Evolutionary conservation across 2,329 filamentous ascomycete genomes (phyloP).

Genomic region (Monosporascus sp.): DNA sequence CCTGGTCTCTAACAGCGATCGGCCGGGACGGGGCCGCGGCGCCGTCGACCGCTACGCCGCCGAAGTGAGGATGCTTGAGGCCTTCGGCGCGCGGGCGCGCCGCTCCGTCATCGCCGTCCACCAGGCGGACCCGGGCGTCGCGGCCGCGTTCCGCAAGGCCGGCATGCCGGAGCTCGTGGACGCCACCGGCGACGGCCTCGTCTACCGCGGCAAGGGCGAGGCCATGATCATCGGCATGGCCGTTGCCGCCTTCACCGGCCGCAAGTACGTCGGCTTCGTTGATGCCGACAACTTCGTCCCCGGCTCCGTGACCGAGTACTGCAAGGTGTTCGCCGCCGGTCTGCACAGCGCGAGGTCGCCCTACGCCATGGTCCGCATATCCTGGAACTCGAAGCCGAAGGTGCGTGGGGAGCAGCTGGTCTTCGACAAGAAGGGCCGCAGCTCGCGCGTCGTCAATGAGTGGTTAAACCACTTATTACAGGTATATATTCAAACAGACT

Average conservation of each 20-base stretch:
- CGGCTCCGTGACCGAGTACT: slow-evolving; percentile 27
- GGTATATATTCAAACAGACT: not conserved
- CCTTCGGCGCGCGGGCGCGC: slow-evolving; percentile 12
- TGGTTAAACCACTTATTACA: slow-evolving; percentile 24
- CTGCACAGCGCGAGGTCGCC: slow-evolving; percentile 19
- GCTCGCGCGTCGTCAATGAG: slow-evolving; percentile 25
- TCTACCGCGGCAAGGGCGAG: slow-evolving; percentile 28
- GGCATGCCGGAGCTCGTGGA: slow-evolving; percentile 20
- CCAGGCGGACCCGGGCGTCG: slow-evolving; percentile 22
- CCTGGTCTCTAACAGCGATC: slow-evolving; percentile 24
- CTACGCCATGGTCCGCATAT: slow-evolving; percentile 27
- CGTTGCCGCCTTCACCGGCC: slow-evolving; percentile 16
- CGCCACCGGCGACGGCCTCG: slow-evolving; percentile 9
- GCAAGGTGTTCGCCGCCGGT: slow-evolving; percentile 25
- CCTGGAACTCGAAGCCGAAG: slow-evolving; percentile 29
- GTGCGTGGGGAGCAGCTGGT: slow-evolving; percentile 17
- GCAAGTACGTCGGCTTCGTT: slow-evolving; percentile 26
- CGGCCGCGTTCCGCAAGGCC: slow-evolving; percentile 14
- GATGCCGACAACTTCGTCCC: slow-evolving; percentile 29
- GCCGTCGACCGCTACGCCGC: slow-evolving; percentile 12
- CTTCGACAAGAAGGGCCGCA: slow-evolving; percentile 23
- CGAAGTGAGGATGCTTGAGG: slow-evolving; percentile 15
- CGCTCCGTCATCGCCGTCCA: slow-evolving; percentile 22
- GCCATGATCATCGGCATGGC: slow-evolving; percentile 28
- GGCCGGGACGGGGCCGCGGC: not conserved